Evolutionary conservation across 768 basidiomycete genomes (phyloP).

Genomic region (Suillus discolor): DNA sequence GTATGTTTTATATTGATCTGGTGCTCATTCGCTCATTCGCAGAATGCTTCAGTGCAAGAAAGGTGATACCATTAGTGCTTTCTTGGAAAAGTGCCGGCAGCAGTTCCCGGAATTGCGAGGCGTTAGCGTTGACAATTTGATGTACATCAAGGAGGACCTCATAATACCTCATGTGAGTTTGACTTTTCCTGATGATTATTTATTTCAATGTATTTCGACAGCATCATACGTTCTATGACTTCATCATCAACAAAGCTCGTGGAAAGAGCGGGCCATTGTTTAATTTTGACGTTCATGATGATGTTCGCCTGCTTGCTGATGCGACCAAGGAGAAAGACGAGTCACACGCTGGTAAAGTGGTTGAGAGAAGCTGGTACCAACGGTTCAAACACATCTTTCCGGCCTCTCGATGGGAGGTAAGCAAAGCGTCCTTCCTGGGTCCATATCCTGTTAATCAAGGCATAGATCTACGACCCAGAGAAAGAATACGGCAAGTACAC

Average conservation of each 20-base stretch:
- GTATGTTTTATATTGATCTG: constrained; percentile 49
- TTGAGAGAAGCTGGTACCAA: constrained; percentile 94
- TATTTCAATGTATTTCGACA: constrained; percentile 33
- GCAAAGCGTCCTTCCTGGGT: constrained; percentile 25
- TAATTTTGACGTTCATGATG: constrained; percentile 99
- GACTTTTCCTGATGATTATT: neutral
- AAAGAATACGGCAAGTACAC: constrained; percentile 94
- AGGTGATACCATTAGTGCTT: constrained; percentile 83
- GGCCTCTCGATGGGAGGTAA: constrained; percentile 92
- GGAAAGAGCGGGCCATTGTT: constrained; percentile 98
- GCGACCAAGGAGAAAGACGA: constrained; percentile 98
- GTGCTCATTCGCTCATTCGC: neutral
- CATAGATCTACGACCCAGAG: constrained; percentile 88
- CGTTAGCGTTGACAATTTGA: constrained; percentile 92
- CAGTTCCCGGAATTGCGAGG: constrained; percentile 93
- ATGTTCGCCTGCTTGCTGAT: constrained; percentile 91
- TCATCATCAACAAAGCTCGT: constrained; percentile 96
- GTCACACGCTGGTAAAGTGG: constrained; percentile 98
- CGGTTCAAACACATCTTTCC: constrained; percentile 98
- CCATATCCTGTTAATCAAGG: constrained; percentile 9
- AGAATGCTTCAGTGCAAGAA: constrained; percentile 81
- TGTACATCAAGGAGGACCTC: constrained; percentile 99
- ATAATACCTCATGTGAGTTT: constrained; percentile 90
- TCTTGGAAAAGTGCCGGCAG: constrained; percentile 90
- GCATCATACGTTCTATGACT: constrained; percentile 99